phyloP scores from a whole-genome alignment of 75 land plant genomes.

The Cryptomeria japonica region DNA sequence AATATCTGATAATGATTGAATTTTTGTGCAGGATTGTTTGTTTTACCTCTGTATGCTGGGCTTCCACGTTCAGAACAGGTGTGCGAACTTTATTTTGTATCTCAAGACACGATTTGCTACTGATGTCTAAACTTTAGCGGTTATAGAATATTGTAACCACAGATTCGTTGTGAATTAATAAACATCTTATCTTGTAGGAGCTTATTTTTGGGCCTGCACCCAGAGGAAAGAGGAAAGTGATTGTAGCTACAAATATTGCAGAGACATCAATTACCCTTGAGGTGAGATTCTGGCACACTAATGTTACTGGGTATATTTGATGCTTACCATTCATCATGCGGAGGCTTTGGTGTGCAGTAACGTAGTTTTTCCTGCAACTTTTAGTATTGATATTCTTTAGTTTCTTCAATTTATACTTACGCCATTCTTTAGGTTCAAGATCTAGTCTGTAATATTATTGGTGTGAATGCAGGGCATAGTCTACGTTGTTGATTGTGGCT shows the following conservation, averaged over 20 bases:
- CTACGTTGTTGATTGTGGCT: constrained; percentile 95
- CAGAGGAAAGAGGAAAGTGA: constrained; percentile 91
- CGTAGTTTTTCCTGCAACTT: background rate
- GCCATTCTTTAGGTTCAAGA: background rate
- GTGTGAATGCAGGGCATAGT: constrained; percentile 69
- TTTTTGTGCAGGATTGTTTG: constrained; percentile 53
- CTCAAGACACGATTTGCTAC: background rate
- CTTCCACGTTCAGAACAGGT: constrained; percentile 91
- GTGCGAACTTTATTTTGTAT: background rate
- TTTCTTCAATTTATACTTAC: background rate
- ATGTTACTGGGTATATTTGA: background rate
- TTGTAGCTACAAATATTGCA: constrained; percentile 94
- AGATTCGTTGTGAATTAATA: background rate
- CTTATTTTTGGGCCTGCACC: constrained; percentile 80
- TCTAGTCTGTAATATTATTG: background rate
- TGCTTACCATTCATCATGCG: background rate
- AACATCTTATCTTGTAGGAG: constrained; percentile 43
- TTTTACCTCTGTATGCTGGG: constrained; percentile 87
- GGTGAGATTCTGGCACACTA: constrained; percentile 31
- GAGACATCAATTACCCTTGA: constrained; percentile 95
- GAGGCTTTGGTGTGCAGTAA: background rate
- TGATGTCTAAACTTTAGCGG: background rate
- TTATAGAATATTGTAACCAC: background rate
- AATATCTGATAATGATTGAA: background rate
- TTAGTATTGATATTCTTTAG: background rate